Percentiles rank a stretch among this genome's conserved stretches.
Conservation (phyloP, 352 stramenopile genomes). For the Phytophthora niederhauseri region DNA sequence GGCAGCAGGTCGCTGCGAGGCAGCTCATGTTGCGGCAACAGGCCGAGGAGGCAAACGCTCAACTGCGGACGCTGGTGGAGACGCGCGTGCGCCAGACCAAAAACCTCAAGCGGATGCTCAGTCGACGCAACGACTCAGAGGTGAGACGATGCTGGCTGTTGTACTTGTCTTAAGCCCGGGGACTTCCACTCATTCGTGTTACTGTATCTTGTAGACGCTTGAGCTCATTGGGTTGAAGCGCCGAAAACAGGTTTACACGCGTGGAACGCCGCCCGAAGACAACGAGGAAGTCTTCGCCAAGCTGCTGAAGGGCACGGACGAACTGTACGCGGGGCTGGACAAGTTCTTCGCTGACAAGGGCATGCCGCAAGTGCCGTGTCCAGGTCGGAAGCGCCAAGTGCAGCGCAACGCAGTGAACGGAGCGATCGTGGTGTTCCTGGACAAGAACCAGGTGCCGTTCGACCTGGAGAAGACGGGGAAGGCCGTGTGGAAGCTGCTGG, state of each 20-base stretch:
- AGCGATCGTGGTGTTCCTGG: slow-evolving; percentile 26
- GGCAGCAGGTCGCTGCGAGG: slow-evolving; percentile 29
- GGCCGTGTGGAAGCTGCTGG: slow-evolving; percentile 34
- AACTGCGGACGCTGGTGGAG: slow-evolving; percentile 20
- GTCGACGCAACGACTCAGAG: slow-evolving; percentile 28
- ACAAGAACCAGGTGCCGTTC: slow-evolving; percentile 41
- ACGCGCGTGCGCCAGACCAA: slow-evolving; percentile 36
- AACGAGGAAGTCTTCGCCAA: slow-evolving; percentile 30
- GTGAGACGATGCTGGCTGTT: slow-evolving; percentile 1
- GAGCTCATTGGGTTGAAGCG: slow-evolving; percentile 33
- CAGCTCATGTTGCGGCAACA: slow-evolving; percentile 29
- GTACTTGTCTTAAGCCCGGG: neutral
- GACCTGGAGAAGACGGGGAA: slow-evolving; percentile 26
- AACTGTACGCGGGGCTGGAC: slow-evolving; percentile 28
- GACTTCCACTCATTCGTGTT: neutral
- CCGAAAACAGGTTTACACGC: slow-evolving; percentile 19
- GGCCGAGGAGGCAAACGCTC: slow-evolving; percentile 25
- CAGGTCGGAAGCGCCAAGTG: slow-evolving; percentile 22
- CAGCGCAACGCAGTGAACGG: slow-evolving; percentile 24
- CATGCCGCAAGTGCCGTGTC: slow-evolving; percentile 25
- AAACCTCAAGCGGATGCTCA: slow-evolving; percentile 45
- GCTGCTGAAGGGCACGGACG: slow-evolving; percentile 29
- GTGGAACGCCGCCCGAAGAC: slow-evolving; percentile 15
- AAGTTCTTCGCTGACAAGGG: slow-evolving; percentile 25
- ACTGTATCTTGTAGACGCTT: slow-evolving; percentile 16